A percentile compares a stretch with the other conserved stretches of the same genome.
These are phyloP conservation scores for Mycena sp. DNA, from an alignment of 1,284 basidiomycete genomes.

Conservation along the genomic window DNA sequence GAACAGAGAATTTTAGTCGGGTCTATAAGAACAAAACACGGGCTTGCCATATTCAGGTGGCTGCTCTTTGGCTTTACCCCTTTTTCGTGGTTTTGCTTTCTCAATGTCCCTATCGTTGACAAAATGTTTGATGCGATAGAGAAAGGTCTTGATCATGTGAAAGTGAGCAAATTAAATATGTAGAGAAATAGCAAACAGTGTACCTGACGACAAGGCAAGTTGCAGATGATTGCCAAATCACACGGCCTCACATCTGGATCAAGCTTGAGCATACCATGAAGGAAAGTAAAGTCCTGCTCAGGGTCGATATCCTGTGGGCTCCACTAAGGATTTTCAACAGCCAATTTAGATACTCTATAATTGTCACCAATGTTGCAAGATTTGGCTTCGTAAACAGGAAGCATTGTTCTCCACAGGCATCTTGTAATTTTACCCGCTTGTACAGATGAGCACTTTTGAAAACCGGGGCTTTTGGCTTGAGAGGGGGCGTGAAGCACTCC, in stretches of 20 bases:
- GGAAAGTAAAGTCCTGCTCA: neutral
- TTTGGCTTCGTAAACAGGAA: neutral
- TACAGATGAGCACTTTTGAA: neutral
- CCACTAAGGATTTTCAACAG: no score
- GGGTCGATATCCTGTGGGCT: neutral
- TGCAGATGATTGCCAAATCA: constrained; percentile 14
- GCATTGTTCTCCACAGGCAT: constrained; percentile 3
- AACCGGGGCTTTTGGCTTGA: neutral
- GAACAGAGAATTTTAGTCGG: neutral
- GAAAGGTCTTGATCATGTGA: neutral
- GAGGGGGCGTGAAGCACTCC: neutral
- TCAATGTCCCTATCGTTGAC: neutral
- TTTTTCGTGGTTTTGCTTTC: neutral
- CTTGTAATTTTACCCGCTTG: neutral
- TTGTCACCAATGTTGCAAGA: no score
- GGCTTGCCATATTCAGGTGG: neutral
- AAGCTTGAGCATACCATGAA: constrained; percentile 1
- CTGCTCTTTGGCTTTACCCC: neutral
- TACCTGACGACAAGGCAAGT: constrained; percentile 5
- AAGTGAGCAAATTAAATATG: no score
- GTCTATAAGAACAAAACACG: neutral
- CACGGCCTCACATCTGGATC: constrained; percentile 20
- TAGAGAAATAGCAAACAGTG: neutral
- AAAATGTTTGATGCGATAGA: neutral
- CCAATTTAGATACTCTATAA: no score